phyloP scores from a whole-genome alignment of 352 stramenopile species.

The Globisporangium camurandrum region DNA sequence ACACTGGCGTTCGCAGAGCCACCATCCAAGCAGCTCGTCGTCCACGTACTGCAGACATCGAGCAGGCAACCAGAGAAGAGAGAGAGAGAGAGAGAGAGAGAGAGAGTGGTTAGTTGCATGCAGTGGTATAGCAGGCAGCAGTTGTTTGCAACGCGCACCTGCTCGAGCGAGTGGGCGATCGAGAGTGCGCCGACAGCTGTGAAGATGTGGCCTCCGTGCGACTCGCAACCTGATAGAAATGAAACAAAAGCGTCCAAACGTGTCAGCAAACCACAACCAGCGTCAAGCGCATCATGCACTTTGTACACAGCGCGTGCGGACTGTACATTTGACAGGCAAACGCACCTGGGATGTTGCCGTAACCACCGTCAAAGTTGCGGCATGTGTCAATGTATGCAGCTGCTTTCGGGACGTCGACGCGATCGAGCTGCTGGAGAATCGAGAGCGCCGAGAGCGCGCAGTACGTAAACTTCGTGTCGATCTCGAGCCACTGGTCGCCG shows the following conservation, averaged over 20 bases:
- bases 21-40: conserved; percentile 92
- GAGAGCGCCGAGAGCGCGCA: conserved; percentile 94
- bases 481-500: conserved; percentile 95
- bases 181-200: conserved; percentile 95
- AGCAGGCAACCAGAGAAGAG: background rate
- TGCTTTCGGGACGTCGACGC: conserved; percentile 86
- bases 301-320: background rate
- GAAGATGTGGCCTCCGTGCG: conserved; percentile 97
- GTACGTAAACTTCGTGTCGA: conserved; percentile 99
- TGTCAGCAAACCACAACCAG: conserved; percentile 14
- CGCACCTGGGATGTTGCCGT: conserved; percentile 70
- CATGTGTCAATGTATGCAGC: conserved; percentile 93
- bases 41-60: conserved; percentile 66
- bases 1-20: conserved; percentile 97
- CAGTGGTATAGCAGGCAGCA: no score
- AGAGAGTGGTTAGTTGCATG: no score
- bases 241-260: no score
- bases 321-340: no score
- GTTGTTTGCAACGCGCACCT: conserved; percentile 22
- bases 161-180: conserved; percentile 58
- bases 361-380: conserved; percentile 96
- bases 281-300: background rate
- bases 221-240: conserved; percentile 86
- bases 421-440: conserved; percentile 85
- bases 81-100: background rate